phyloP scores from a whole-genome alignment of 108 stramenopile genomes.

The Pseudonitzschia multiseries region DNA sequence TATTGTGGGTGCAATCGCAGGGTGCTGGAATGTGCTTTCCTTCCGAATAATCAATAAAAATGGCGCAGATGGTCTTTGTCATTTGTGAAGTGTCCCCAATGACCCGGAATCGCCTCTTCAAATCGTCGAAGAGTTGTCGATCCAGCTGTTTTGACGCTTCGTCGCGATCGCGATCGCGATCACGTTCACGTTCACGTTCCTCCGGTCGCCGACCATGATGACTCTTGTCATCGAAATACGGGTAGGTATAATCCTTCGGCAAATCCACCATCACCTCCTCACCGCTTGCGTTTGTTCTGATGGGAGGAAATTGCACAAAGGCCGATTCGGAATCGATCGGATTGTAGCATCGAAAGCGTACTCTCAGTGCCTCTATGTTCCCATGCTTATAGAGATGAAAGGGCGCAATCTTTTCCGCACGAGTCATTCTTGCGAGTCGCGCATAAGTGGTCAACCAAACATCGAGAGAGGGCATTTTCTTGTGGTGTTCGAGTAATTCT shows the following conservation, averaged over 20 bases:
- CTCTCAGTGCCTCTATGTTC: background rate
- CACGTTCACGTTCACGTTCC: too few species aligned
- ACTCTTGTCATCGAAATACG: background rate
- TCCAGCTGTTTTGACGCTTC: background rate
- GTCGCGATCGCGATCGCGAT: background rate
- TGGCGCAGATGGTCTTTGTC: constrained; percentile 2
- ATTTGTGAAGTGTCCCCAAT: constrained; percentile 2
- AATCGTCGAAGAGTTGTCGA: background rate
- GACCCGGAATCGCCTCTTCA: background rate
- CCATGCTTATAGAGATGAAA: background rate
- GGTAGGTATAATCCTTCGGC: constrained; percentile 7
- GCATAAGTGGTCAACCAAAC: background rate
- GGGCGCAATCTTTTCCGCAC: background rate
- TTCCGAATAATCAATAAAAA: background rate
- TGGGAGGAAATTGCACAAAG: background rate
- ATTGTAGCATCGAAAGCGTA: background rate
- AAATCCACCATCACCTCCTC: background rate
- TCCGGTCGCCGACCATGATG: background rate
- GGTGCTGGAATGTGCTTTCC: constrained; percentile 4
- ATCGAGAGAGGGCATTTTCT: constrained; percentile 8
- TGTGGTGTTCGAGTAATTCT: background rate
- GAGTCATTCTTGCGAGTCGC: background rate
- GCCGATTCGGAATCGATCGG: constrained; percentile 10
- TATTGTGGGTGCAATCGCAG: constrained; percentile 4
- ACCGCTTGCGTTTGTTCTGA: background rate